A percentile compares a stretch with the other conserved stretches of the same genome.
These are phyloP conservation scores for Grosmannia serpens DNA, from an alignment of 2,329 filamentous ascomycete species.

Conservation along the genomic window DNA sequence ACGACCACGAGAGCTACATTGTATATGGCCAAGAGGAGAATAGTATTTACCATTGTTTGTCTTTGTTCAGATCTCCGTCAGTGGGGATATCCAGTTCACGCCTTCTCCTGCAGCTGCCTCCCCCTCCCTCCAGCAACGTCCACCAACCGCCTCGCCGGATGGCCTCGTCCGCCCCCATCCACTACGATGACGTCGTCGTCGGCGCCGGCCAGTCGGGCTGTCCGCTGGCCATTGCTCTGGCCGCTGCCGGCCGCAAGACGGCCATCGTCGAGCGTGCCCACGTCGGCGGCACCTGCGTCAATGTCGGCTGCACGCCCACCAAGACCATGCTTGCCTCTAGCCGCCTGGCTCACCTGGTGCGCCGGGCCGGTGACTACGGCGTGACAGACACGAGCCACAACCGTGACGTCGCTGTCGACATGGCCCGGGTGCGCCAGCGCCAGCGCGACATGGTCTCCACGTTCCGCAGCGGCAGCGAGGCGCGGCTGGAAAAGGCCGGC, in stretches of 20 bases:
- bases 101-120: too few species aligned
- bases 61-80: too few species aligned
- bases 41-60: too few species aligned
- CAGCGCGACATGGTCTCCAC: background rate
- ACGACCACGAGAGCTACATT: too few species aligned
- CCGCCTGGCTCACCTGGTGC: background rate
- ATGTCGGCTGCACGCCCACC: slow-evolving; percentile 15
- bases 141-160: too few species aligned
- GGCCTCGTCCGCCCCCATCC: background rate
- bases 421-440: background rate
- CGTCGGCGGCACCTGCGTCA: slow-evolving; percentile 42
- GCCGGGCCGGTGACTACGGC: background rate
- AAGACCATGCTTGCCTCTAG: background rate
- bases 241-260: background rate
- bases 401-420: background rate
- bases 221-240: background rate
- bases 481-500: background rate
- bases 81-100: too few species aligned
- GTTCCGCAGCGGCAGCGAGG: background rate
- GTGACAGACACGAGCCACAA: background rate
- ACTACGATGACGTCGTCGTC: background rate
- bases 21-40: too few species aligned
- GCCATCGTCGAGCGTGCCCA: slow-evolving; percentile 16
- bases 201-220: background rate
- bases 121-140: background rate